These are phyloP conservation scores for Leccinum fuscescens DNA, from an alignment of 1,284 basidiomycete genomes.

Conservation along the genomic window DNA sequence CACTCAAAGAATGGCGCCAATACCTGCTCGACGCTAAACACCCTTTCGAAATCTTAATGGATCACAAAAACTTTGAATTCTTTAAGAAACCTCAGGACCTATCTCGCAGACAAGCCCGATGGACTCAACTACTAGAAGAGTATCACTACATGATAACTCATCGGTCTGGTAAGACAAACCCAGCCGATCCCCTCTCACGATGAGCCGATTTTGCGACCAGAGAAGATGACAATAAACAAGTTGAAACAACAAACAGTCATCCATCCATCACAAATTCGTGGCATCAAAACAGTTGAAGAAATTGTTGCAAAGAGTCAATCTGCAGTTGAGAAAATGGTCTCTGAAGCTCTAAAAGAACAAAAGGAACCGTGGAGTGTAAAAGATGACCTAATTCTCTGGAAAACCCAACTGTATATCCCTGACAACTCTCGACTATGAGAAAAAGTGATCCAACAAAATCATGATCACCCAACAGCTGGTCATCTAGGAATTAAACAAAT, in stretches of 20 bases:
- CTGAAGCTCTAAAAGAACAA: no score
- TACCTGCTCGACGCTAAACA: not conserved
- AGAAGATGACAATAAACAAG: no score
- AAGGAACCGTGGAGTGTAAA: no score
- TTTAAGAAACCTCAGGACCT: not conserved
- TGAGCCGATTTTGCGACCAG: no score
- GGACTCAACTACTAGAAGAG: not conserved
- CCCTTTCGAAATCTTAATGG: not conserved
- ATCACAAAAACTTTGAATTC: not conserved
- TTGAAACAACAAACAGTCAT: no score
- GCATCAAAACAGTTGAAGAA: no score
- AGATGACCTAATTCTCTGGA: no score
- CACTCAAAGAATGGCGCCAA: not conserved
- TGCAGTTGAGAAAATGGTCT: no score
- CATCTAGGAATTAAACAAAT: not conserved
- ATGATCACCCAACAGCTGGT: not conserved
- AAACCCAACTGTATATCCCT: rapidly evolving
- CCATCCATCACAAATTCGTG: no score
- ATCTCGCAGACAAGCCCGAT: not conserved
- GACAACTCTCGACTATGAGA: not conserved
- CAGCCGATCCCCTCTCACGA: rapidly evolving
- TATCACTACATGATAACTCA: not conserved
- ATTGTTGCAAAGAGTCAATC: no score
- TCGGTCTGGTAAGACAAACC: not conserved
- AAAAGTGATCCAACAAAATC: not conserved